These are phyloP conservation scores for Eruca vesicaria DNA, from an alignment of 441 rosid genomes.

Conservation along the genomic window DNA sequence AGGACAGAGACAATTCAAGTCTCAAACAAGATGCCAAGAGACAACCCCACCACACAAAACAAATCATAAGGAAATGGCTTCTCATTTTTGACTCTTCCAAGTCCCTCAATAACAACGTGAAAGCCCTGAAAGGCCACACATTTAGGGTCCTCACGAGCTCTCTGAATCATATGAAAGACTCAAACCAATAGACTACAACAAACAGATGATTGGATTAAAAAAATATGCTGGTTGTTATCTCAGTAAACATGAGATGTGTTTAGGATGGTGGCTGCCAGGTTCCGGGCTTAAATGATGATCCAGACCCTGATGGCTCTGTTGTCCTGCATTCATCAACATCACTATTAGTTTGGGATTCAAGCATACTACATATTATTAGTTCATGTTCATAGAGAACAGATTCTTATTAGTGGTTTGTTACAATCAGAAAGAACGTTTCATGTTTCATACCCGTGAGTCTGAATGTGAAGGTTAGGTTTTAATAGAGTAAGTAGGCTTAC, in stretches of 20 bases:
- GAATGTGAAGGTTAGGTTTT: not conserved
- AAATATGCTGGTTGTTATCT: not conserved
- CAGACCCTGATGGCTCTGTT: slow-evolving; percentile 82
- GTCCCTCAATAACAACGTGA: slow-evolving; percentile 15
- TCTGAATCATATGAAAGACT: slow-evolving; percentile 5
- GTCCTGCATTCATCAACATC: slow-evolving; percentile 43
- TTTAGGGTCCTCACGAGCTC: slow-evolving; percentile 8
- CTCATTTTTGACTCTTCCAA: slow-evolving; percentile 21
- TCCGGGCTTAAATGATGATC: slow-evolving; percentile 75
- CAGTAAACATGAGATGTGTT: slow-evolving; percentile 8
- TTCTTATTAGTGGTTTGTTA: not conserved
- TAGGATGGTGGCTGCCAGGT: slow-evolving; percentile 90
- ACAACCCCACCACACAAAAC: slow-evolving; percentile 5
- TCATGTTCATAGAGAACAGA: not conserved
- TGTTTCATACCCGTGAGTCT: not conserved
- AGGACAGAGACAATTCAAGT: slow-evolving; percentile 17
- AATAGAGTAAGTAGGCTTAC: slow-evolving; percentile 45
- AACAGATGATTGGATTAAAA: not conserved
- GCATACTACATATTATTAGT: not conserved
- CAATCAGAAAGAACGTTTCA: not conserved
- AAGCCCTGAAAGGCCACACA: slow-evolving; percentile 14
- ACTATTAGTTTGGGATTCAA: not conserved
- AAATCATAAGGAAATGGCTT: slow-evolving; percentile 2
- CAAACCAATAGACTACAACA: slow-evolving; percentile 19
- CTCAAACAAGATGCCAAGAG: slow-evolving; percentile 28